phyloP scores from a whole-genome alignment of 2,329 filamentous ascomycete genomes.

The Pestalotiopsis sp. region DNA sequence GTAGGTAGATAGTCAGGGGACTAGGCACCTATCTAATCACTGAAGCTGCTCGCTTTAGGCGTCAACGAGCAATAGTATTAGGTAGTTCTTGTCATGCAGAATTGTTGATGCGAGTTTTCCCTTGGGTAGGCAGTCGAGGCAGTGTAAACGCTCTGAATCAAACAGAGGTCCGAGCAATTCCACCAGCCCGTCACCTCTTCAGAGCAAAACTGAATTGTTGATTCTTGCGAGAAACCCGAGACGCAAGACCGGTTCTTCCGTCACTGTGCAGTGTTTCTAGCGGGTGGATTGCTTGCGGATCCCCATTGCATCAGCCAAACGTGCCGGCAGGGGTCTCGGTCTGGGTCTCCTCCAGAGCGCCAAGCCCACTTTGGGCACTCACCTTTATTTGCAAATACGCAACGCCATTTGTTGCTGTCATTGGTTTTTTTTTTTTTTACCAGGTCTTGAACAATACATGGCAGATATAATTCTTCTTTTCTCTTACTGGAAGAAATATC shows the following conservation, averaged over 20 bases:
- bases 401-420: not conserved
- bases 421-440: no score
- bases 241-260: constrained; percentile 3
- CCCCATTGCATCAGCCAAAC: not conserved
- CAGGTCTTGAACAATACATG: not conserved
- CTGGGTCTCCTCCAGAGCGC: not conserved
- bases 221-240: not conserved
- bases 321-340: not conserved
- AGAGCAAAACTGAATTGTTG: not conserved
- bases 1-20: not conserved
- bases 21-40: not conserved
- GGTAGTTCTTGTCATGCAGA: not conserved
- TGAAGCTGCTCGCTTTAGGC: not conserved
- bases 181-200: no score
- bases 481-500: no score
- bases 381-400: not conserved
- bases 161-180: not conserved
- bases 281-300: not conserved
- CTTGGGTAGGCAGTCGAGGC: not conserved
- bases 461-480: not conserved
- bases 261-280: constrained; percentile 13
- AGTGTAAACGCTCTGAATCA: not conserved
- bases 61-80: not conserved
- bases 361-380: constrained; percentile 2
- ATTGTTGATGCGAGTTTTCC: not conserved